Conservation (phyloP, 495 filamentous ascomycete genomes). For the Hypomontagnella monticulosa region DNA sequence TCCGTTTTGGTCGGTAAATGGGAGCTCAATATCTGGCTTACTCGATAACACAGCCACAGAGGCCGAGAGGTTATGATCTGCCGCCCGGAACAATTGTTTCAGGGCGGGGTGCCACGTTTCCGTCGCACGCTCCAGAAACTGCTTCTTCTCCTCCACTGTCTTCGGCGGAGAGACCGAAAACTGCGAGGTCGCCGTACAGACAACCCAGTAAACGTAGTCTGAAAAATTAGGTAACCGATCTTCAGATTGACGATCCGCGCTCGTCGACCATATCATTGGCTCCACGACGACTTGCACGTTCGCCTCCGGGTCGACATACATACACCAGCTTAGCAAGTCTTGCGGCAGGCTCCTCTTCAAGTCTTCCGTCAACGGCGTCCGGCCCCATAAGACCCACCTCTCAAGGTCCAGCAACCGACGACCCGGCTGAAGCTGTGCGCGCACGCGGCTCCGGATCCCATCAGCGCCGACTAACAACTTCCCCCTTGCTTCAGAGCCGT, state of each 20-base stretch:
- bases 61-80: constrained; percentile 45
- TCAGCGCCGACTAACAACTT: constrained; percentile 59
- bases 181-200: constrained; percentile 30
- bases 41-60: constrained; percentile 52
- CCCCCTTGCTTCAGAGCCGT: constrained; percentile 51
- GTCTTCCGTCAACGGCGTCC: constrained; percentile 49
- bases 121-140: constrained; percentile 31
- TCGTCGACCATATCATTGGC: constrained; percentile 46
- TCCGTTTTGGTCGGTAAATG: constrained; percentile 23
- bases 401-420: constrained; percentile 54
- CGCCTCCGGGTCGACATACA: constrained; percentile 43
- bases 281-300: constrained; percentile 50
- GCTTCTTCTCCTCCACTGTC: constrained; percentile 43
- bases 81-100: constrained; percentile 50
- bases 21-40: constrained; percentile 46
- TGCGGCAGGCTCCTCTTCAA: constrained; percentile 38
- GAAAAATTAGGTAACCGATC: constrained; percentile 33
- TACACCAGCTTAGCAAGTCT: constrained; percentile 44
- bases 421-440: constrained; percentile 55
- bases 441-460: constrained; percentile 52
- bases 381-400: constrained; percentile 56
- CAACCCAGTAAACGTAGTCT: constrained; percentile 36
- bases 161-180: constrained; percentile 25
- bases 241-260: constrained; percentile 46
- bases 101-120: constrained; percentile 45